These are phyloP conservation scores for Mucor circinelloides DNA, from an alignment of 371 early-diverging fungal genomes.

Conservation along the genomic window DNA sequence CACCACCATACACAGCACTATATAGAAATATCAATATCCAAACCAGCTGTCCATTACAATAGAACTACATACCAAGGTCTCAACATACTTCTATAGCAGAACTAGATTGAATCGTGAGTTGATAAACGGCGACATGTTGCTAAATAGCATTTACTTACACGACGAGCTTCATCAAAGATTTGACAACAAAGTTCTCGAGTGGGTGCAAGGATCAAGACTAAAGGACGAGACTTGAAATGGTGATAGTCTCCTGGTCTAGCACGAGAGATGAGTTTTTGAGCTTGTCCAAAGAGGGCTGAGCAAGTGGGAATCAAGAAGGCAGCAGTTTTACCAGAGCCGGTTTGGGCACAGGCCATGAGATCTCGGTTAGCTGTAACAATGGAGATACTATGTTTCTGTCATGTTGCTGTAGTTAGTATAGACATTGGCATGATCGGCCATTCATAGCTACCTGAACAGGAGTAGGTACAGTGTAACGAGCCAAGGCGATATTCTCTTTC, in stretches of 20 bases:
- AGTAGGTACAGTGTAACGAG: conserved; percentile 66
- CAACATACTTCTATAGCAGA: conserved; percentile 48
- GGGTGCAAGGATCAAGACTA: conserved; percentile 47
- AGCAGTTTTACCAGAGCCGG: conserved; percentile 79
- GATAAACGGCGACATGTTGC: background rate
- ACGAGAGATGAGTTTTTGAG: conserved; percentile 27
- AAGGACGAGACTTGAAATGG: conserved; percentile 33
- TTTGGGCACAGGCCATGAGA: conserved; percentile 84
- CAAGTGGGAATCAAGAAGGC: conserved; percentile 71
- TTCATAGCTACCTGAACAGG: conserved; percentile 60
- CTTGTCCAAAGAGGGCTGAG: conserved; percentile 40
- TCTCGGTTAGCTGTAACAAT: conserved; percentile 66
- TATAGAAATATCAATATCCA: background rate
- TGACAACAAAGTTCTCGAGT: conserved; percentile 52
- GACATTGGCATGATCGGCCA: background rate
- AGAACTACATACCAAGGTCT: conserved; percentile 48
- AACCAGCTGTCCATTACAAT: background rate
- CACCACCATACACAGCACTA: conserved; percentile 92
- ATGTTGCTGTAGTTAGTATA: background rate
- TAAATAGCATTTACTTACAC: conserved; percentile 21
- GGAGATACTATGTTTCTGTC: conserved; percentile 63
- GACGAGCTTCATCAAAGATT: conserved; percentile 49
- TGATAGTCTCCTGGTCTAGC: conserved; percentile 33
- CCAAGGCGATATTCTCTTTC: conserved; percentile 58
- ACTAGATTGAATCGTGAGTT: conserved; percentile 15